These are phyloP conservation scores for Alternaria consortialis DNA, from an alignment of 2,329 filamentous ascomycete genomes.

Conservation along the genomic window DNA sequence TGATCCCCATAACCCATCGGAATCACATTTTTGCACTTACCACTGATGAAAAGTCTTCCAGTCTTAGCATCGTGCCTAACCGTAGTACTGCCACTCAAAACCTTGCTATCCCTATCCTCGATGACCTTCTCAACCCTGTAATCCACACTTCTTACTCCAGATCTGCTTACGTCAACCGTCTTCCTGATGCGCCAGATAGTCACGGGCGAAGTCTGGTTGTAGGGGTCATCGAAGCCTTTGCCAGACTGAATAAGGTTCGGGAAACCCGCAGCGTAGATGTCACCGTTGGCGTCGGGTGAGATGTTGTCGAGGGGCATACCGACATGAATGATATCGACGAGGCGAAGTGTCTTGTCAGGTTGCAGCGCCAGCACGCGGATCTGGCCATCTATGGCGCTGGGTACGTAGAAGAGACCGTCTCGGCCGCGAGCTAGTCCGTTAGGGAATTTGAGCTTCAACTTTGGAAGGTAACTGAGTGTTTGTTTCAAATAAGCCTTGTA, in stretches of 20 bases:
- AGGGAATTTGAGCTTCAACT: conserved; percentile 39
- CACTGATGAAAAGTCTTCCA: conserved; percentile 36
- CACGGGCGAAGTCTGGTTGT: conserved; percentile 20
- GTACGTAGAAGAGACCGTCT: conserved; percentile 40
- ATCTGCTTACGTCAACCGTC: conserved; percentile 4
- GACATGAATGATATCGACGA: conserved; percentile 33
- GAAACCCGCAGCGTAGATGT: conserved; percentile 38
- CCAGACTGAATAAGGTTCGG: conserved; percentile 17
- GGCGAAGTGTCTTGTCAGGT: conserved; percentile 23
- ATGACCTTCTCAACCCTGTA: conserved; percentile 39
- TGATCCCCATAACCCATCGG: not conserved
- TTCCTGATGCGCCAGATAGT: conserved; percentile 36
- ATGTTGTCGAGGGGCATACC: conserved; percentile 43
- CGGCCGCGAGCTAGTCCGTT: conserved; percentile 37
- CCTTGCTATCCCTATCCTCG: conserved; percentile 34
- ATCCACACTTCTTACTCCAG: conserved; percentile 9
- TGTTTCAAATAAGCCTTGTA: conserved; percentile 15
- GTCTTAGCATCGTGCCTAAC: conserved; percentile 40
- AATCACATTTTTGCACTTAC: conserved; percentile 15
- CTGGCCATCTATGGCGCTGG: conserved; percentile 35
- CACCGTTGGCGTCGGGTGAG: conserved; percentile 35
- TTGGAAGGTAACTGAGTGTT: conserved; percentile 15
- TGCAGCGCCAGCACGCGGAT: conserved; percentile 35
- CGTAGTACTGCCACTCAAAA: conserved; percentile 37
- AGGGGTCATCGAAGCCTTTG: conserved; percentile 28